phyloP scores from a whole-genome alignment of 495 filamentous ascomycete genomes.

The Xylaria sp. region DNA sequence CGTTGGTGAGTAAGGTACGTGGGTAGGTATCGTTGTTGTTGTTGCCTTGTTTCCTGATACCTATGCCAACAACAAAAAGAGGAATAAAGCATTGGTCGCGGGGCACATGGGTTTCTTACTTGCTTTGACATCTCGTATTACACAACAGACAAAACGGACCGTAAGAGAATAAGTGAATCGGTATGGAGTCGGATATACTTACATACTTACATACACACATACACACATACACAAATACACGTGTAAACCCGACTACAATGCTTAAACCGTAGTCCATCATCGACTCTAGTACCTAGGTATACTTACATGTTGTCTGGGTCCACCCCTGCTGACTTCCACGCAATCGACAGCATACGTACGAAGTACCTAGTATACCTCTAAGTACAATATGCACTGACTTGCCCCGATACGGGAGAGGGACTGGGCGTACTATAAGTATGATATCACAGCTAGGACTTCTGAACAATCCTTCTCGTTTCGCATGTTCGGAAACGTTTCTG shows the following conservation, averaged over 20 bases:
- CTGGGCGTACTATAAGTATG: neutral
- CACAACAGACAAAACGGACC: neutral
- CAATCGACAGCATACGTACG: too few species aligned
- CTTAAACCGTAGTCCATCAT: neutral
- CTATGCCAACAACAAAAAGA: neutral
- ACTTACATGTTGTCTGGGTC: neutral
- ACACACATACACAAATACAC: too few species aligned
- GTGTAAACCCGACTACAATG: neutral
- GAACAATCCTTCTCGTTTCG: neutral
- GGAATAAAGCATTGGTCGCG: neutral
- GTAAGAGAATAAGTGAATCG: neutral
- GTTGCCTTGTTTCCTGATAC: constrained; percentile 20
- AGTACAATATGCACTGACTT: neutral
- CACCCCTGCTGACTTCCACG: neutral
- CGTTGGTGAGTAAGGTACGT: neutral
- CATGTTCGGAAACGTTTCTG: neutral
- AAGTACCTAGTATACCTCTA: too few species aligned
- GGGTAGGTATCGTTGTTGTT: neutral
- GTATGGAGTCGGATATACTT: too few species aligned
- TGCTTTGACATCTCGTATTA: constrained; percentile 23
- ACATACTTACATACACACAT: too few species aligned
- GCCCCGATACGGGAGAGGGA: neutral
- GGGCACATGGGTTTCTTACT: constrained; percentile 16
- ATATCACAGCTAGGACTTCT: constrained; percentile 6
- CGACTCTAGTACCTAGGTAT: neutral